Conservation (phyloP, 2,329 filamentous ascomycete species). For the Rhinocladiella similis region DNA sequence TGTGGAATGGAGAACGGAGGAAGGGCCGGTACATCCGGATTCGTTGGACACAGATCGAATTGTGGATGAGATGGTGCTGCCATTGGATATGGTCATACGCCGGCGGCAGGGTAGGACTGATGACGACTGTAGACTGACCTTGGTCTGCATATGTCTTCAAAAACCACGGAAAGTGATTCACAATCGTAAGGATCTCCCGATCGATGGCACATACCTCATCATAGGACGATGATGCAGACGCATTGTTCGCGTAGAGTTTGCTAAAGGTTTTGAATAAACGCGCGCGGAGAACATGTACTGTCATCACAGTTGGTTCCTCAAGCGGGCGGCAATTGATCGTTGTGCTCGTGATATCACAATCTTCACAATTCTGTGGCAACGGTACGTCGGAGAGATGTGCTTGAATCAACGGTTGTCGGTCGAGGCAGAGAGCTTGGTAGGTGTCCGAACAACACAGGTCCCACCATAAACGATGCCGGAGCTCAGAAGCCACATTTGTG, state of each 20-base stretch:
- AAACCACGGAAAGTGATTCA: slow-evolving; percentile 32
- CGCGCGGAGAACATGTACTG: slow-evolving; percentile 25
- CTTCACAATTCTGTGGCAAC: slow-evolving; percentile 32
- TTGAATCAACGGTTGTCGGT: slow-evolving; percentile 30
- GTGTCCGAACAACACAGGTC: slow-evolving; percentile 30
- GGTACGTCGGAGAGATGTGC: slow-evolving; percentile 29
- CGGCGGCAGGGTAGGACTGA: slow-evolving; percentile 4
- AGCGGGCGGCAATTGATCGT: slow-evolving; percentile 24
- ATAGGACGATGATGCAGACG: slow-evolving; percentile 25
- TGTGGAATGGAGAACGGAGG: slow-evolving; percentile 27
- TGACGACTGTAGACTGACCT: neutral
- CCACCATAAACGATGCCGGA: slow-evolving; percentile 32
- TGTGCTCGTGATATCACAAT: slow-evolving; percentile 29
- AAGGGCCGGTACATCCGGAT: slow-evolving; percentile 33
- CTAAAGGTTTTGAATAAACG: slow-evolving; percentile 28
- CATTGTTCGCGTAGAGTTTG: slow-evolving; percentile 28
- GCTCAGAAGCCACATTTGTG: slow-evolving; percentile 28
- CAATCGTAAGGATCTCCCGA: slow-evolving; percentile 25
- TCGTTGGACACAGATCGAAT: slow-evolving; percentile 31
- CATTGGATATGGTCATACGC: slow-evolving; percentile 30
- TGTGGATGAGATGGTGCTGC: slow-evolving; percentile 33
- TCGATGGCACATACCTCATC: slow-evolving; percentile 30
- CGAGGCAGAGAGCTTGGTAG: slow-evolving; percentile 33
- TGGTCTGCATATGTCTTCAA: slow-evolving; percentile 21
- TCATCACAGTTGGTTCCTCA: slow-evolving; percentile 29